Evolutionary conservation across 768 basidiomycete genomes (phyloP), one percentile per base, ranked within the genome.

Genomic region (Serendipita sp.): DNA sequence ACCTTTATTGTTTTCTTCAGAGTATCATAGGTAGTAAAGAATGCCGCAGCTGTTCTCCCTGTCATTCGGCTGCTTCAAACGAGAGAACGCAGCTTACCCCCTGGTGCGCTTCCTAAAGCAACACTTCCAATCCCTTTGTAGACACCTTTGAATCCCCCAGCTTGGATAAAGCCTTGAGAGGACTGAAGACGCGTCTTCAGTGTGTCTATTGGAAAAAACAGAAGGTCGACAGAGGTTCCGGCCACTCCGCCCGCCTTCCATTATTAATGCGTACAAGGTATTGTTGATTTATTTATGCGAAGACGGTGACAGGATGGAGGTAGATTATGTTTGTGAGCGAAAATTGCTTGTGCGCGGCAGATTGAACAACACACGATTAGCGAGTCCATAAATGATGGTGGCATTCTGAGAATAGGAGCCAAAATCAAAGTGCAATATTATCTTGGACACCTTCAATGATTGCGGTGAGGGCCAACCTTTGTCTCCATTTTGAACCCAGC

Each of bases 151-250:
- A 97, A 89, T 0, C 93, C 96, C 16, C 95, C 95, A 1, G 91
- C 85, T 30, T 76, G 75, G 48, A 81, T 71, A 72, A 99, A 97
- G 17, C 95, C 96, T 69, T 89, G 84, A 2, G 83, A 71, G 3
- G 92, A 87, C 69, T 99, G 95, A 34, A 96, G 78, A 53, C 95
- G 85, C 42, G 96, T 98, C 75, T 99, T 99, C 71, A 98, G 74
- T 0, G 95, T 96, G 75, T 99, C 95, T 63, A 99, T 83, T 1
- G 95, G 95, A 72, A 92, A 99, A 76, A 99, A 94, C 22, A 96
- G 80, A 48, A 97, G 80, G 74, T 99, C 95, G 17, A 97, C 95
- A 1, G 91, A 80, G 5, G 90, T 87, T 28, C 95, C 95, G 33
- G 96, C 91, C n/a, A 85, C 72, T 22, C 88, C 94, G 26, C 95